Evolutionary conservation across 176 grass and related monocot species (phyloP), one percentile per base, ranked within the genome.

Genomic region (Guadua angustifolia): DNA sequence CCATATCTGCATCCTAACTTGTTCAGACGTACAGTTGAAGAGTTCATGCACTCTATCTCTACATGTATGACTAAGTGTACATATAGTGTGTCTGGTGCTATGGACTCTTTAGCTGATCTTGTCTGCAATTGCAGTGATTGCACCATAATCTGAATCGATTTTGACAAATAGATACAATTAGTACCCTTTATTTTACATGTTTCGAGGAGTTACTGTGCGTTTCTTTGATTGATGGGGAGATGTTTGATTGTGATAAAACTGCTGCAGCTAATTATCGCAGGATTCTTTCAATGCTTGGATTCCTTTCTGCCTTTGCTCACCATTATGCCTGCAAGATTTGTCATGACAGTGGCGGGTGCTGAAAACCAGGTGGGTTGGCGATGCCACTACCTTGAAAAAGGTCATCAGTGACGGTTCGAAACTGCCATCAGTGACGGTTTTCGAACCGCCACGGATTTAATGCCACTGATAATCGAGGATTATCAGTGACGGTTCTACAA

Each of bases 241-340:
- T 83, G 17, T 83, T 90, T 90, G 84, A 90, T 87, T 83, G 76
- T 83, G 88, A 74, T 86, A n/a, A 83, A 86, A 94, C 86, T 97
- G 75, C 72, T 95, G 89, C 87, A 97, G 94, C 87, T 97, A 79
- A 97, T 97, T 86, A 79, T 94, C 66, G 85, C 89, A 70, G 94
- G 94, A 57, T 97, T 94, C 79, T 94, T 97, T 67, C 91, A 92
- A 75, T 97, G 94, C 87, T 90, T 97, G 89, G 94, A 97, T 85
- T 97, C 94, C 22, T 97, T 97, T 92, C 75, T 97, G 71, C 94
- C 94, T 53, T 85, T 97, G 67, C 85, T 97, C 51, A 97, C 94
- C 62, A 97, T 97, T 77, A 94, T 97, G 94, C 94, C 89, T 59
- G 91, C 94, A 74, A 87, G n/a, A n/a, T n/a, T n/a, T n/a, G n/a